Evolutionary conservation across 2,329 filamentous ascomycete genomes (phyloP).

Genomic region (Botrytis squamosa): DNA sequence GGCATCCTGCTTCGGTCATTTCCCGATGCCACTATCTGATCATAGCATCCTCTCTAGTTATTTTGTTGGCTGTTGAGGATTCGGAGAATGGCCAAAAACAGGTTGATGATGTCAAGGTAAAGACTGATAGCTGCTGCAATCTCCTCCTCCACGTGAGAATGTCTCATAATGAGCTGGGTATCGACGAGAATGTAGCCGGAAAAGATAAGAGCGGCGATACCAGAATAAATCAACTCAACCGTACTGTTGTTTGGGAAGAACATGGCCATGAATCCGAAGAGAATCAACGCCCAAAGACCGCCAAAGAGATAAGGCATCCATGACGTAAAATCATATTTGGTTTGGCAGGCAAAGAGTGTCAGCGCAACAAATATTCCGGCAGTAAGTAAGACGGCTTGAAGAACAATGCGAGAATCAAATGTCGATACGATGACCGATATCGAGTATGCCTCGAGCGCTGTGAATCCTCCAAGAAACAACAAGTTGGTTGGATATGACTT

Average conservation of each 20-base stretch:
- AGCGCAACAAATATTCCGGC: conserved; percentile 77
- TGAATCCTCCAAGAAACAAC: conserved; percentile 87
- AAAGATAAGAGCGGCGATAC: conserved; percentile 81
- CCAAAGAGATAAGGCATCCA: conserved; percentile 97
- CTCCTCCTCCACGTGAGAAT: conserved; percentile 97
- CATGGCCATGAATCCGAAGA: conserved; percentile 88
- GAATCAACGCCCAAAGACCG: conserved; percentile 80
- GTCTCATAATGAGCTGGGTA: conserved; percentile 90
- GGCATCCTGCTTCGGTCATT: background rate
- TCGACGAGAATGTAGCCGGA: conserved; percentile 94
- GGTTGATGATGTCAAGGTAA: conserved; percentile 94
- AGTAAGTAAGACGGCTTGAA: conserved; percentile 88
- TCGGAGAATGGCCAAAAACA: conserved; percentile 88
- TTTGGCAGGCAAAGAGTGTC: conserved; percentile 90
- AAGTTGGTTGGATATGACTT: conserved; percentile 95
- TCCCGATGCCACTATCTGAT: conserved; percentile 1
- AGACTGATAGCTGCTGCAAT: conserved; percentile 93
- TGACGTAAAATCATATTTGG: conserved; percentile 95
- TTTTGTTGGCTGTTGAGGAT: conserved; percentile 96
- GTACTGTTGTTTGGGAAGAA: conserved; percentile 86
- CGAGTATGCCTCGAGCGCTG: conserved; percentile 86
- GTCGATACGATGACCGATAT: conserved; percentile 91
- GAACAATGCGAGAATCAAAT: conserved; percentile 78
- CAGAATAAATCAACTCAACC: conserved; percentile 81
- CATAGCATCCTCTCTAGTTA: conserved; percentile 58